A percentile compares a stretch with the other conserved stretches of the same genome.
phyloP scores from a whole-genome alignment of 2,329 filamentous ascomycete genomes.

The Nemania abortiva region DNA sequence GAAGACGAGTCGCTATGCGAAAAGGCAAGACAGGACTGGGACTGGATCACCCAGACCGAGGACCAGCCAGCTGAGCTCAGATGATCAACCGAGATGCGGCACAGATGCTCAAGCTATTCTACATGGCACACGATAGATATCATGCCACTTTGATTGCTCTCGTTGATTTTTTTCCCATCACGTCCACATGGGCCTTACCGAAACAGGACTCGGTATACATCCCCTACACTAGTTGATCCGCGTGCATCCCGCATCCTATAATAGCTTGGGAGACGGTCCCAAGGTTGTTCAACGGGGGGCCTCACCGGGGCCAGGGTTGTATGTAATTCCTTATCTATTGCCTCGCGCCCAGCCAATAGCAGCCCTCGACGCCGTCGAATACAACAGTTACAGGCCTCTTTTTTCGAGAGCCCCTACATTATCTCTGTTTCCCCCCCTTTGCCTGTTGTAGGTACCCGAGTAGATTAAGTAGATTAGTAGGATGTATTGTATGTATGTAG shows the following conservation, averaged over 20 bases:
- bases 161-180: neutral
- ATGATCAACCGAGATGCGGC: neutral
- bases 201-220: conserved; percentile 10
- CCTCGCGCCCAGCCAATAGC: conserved; percentile 33
- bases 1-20: conserved; percentile 19
- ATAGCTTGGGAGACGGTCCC: conserved; percentile 13
- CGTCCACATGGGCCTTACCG: conserved; percentile 15
- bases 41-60: too few species aligned
- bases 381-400: neutral
- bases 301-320: conserved; percentile 16
- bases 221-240: conserved; percentile 1
- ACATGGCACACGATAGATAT: too few species aligned
- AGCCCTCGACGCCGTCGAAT: conserved; percentile 15
- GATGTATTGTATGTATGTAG: neutral
- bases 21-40: neutral
- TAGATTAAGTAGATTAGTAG: neutral
- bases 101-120: neutral
- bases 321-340: conserved; percentile 41
- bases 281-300: conserved; percentile 2
- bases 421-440: neutral
- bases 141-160: neutral
- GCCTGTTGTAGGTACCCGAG: neutral
- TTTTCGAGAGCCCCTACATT: neutral
- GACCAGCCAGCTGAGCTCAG: conserved; percentile 1
- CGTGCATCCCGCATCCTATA: conserved; percentile 28